phyloP scores from a whole-genome alignment of 495 filamentous ascomycete species.

The Friedmanniomyces simplex region DNA sequence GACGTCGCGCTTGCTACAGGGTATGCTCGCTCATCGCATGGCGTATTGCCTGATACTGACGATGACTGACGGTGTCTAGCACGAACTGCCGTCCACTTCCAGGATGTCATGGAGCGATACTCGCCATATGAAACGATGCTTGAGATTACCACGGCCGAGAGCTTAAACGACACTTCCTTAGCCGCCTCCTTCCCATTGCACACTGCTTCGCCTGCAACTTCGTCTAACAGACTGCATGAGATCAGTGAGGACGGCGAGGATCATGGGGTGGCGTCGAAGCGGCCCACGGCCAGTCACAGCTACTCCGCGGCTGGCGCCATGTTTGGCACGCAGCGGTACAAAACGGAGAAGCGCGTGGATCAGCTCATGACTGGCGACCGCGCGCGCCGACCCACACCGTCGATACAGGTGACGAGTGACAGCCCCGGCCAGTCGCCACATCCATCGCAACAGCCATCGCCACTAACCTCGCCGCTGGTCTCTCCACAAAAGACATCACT shows the following conservation, averaged over 20 bases:
- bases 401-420: constrained; percentile 7
- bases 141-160: constrained; percentile 57
- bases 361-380: constrained; percentile 2
- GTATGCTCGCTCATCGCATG: constrained; percentile 34
- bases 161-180: constrained; percentile 77
- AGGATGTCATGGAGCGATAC: constrained; percentile 73
- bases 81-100: constrained; percentile 89
- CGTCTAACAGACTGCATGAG: constrained; percentile 75
- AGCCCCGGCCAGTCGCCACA: no score
- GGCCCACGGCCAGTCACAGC: constrained; percentile 21
- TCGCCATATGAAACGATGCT: constrained; percentile 78
- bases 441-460: neutral
- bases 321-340: constrained; percentile 8
- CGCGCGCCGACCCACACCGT: constrained; percentile 1
- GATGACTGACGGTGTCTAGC: no score
- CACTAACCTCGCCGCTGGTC: neutral
- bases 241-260: constrained; percentile 82
- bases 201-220: constrained; percentile 77
- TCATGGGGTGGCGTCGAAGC: constrained; percentile 22
- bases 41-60: neutral
- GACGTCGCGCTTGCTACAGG: constrained; percentile 81
- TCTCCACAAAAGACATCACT: constrained; percentile 7
- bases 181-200: constrained; percentile 88
- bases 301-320: constrained; percentile 1
- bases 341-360: constrained; percentile 14